Percentiles rank a stretch among this genome's conserved stretches.
These are phyloP conservation scores for Fusarium nurragi DNA, from an alignment of 2,329 filamentous ascomycete genomes.

Conservation along the genomic window DNA sequence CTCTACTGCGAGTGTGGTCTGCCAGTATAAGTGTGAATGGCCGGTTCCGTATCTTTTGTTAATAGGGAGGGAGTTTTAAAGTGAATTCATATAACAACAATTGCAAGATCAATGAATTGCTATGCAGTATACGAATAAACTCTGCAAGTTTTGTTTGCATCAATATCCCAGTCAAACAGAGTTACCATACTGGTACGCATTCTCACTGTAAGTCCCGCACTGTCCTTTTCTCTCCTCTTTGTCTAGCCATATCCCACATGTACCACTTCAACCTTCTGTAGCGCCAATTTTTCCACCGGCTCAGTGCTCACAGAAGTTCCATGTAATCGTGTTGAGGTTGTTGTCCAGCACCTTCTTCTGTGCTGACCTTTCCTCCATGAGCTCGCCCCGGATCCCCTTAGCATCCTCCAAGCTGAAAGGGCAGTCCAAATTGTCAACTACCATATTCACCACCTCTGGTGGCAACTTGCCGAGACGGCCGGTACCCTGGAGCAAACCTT, in stretches of 20 bases:
- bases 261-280: neutral
- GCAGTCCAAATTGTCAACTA: constrained; percentile 28
- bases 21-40: neutral
- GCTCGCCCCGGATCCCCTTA: constrained; percentile 21
- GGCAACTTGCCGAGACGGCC: constrained; percentile 17
- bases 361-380: constrained; percentile 26
- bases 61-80: too few relatives aligned
- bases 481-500: neutral
- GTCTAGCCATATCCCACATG: neutral
- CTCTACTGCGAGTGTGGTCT: too few relatives aligned
- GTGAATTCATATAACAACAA: too few relatives aligned
- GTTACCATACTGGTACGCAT: too few relatives aligned
- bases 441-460: constrained; percentile 27
- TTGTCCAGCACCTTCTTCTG: neutral
- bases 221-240: neutral
- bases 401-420: constrained; percentile 26
- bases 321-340: constrained; percentile 7
- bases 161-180: too few relatives aligned
- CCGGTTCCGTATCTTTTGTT: too few relatives aligned
- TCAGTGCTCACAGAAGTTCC: constrained; percentile 36
- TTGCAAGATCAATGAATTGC: too few relatives aligned
- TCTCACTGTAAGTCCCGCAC: neutral
- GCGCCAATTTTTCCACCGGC: neutral
- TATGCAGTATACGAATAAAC: too few relatives aligned
- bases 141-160: too few relatives aligned